A percentile compares a stretch with the other conserved stretches of the same genome.
Evolutionary conservation across 306 rosid genomes (phyloP).

Genomic region (Rosa rugosa): DNA sequence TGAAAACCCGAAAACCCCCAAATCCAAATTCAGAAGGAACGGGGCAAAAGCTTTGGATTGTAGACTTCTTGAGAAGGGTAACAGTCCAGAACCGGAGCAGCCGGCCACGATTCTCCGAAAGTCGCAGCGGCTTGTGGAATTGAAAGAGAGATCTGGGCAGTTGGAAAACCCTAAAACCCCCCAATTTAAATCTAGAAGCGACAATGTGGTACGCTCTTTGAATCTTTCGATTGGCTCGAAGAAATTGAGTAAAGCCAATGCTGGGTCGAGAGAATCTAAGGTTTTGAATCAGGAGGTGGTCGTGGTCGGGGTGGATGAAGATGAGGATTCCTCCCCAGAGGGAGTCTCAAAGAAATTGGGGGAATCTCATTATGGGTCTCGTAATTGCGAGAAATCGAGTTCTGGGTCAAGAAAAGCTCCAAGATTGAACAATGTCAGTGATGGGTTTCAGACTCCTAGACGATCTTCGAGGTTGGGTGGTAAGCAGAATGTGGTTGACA

Average conservation of each 20-base stretch:
- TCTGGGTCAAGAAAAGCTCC: conserved; percentile 16
- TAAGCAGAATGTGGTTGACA: conserved; percentile 5
- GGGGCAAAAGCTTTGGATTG: neutral
- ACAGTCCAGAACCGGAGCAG: neutral
- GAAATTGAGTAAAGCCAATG: conserved; percentile 9
- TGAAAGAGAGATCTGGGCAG: neutral
- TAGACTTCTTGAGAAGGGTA: neutral
- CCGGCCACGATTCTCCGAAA: conserved; percentile 3
- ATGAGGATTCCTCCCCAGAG: neutral
- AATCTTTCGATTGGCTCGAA: neutral
- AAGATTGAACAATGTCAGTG: conserved; percentile 12
- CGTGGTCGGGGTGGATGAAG: neutral
- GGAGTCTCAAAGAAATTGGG: conserved; percentile 24
- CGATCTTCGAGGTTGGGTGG: conserved; percentile 27
- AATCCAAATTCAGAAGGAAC: conserved; percentile 16
- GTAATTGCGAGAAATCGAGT: conserved; percentile 12
- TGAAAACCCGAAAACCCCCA: conserved; percentile 15
- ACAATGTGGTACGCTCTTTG: conserved; percentile 4
- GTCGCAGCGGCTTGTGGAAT: conserved; percentile 11
- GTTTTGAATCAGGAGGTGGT: conserved; percentile 13
- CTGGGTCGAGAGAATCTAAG: conserved; percentile 35
- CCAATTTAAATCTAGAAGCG: conserved; percentile 17
- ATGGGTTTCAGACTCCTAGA: conserved; percentile 22
- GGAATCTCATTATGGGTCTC: neutral
- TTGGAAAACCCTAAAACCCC: conserved; percentile 14